Conservation (phyloP, 192 early-diverging fungal genomes). For the Umbelopsis ramanniana region DNA sequence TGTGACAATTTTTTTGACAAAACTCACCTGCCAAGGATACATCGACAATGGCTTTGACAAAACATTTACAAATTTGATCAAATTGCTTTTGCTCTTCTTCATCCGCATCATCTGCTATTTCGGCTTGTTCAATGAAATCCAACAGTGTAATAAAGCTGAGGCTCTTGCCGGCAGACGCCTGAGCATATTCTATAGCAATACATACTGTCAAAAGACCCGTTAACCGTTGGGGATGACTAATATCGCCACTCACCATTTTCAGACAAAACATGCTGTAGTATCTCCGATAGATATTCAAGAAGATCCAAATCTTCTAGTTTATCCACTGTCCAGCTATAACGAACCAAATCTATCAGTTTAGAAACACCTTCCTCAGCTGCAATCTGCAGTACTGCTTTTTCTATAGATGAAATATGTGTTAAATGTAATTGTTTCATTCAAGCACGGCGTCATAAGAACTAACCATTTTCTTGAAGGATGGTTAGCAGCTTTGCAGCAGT, state of each 20-base stretch:
- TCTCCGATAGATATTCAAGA: conserved; percentile 41
- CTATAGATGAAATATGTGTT: not conserved
- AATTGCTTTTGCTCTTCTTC: conserved; percentile 55
- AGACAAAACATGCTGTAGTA: conserved; percentile 38
- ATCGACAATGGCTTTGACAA: conserved; percentile 52
- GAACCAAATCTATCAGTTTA: conserved; percentile 26
- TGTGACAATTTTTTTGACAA: not conserved
- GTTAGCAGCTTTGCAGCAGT: conserved; percentile 32
- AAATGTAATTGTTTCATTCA: not conserved
- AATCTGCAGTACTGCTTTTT: conserved; percentile 20
- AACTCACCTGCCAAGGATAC: conserved; percentile 48
- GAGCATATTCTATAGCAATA: not conserved
- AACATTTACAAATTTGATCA: conserved; percentile 43
- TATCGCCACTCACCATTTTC: conserved; percentile 39
- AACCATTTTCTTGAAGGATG: conserved; percentile 29
- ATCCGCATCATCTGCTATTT: conserved; percentile 43
- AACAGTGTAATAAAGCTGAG: conserved; percentile 32
- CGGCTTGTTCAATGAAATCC: conserved; percentile 47
- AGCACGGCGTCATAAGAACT: not conserved
- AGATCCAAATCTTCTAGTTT: conserved; percentile 32
- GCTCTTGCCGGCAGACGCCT: not conserved
- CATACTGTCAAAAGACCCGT: not conserved
- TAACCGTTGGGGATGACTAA: no score
- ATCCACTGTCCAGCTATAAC: conserved; percentile 32
- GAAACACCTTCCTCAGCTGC: conserved; percentile 13